Evolutionary conservation across 2,329 filamentous ascomycete genomes (phyloP).

Genomic region (Botryotinia convoluta): DNA sequence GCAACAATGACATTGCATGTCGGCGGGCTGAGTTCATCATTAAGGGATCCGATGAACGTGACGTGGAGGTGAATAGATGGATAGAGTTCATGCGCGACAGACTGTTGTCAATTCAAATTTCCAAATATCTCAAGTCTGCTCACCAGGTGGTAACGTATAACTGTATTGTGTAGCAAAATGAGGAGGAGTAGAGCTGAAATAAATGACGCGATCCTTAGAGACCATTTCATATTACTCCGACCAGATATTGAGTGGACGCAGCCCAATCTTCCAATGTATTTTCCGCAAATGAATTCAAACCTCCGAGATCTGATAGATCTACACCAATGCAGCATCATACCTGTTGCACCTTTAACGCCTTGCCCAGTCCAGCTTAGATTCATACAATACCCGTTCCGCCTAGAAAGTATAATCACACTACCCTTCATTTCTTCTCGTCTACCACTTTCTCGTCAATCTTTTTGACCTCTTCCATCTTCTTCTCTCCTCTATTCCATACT

Average conservation of each 20-base stretch:
- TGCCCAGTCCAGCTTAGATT: background rate
- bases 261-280: background rate
- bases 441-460: conserved; percentile 28
- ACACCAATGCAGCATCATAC: background rate
- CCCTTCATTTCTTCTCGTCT: conserved; percentile 22
- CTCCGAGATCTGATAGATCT: background rate
- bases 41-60: background rate
- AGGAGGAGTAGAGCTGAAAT: background rate
- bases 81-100: background rate
- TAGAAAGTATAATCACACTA: conserved; percentile 3
- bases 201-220: background rate
- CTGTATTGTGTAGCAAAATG: background rate
- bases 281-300: background rate
- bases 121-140: background rate
- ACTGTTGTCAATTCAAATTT: background rate
- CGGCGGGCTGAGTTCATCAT: background rate
- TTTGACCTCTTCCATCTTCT: conserved; percentile 37
- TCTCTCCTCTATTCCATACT: conserved; percentile 46
- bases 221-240: background rate
- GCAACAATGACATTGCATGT: conserved; percentile 4
- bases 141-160: background rate
- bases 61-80: background rate
- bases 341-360: background rate
- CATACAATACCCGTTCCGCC: background rate
- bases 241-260: background rate